Base-by-base conservation (phyloP, 768 basidiomycete species). In the Serendipita sp. region DNA sequence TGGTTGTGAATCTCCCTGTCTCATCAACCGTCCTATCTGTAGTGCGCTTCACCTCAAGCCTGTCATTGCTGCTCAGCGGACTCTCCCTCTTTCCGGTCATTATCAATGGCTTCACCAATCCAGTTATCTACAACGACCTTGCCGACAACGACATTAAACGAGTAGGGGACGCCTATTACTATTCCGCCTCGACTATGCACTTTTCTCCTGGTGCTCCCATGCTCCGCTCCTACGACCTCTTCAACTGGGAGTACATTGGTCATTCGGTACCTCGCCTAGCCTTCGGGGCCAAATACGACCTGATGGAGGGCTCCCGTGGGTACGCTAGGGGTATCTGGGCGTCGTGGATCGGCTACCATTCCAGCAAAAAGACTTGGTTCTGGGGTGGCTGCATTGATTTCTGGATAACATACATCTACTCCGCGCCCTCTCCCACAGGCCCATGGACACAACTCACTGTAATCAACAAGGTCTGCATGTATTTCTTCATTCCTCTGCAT, bases 251-350 rank as follows among this genome's bases (percentile, higher is more conserved):
- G 13, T 63, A 45, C 36, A 45, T 66, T n/a, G 65, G 63, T 10
- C 44, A 66, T 28, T 44, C 64, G 11, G 65, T 66, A 23, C 63
- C 65, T 11, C 44, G 30, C 23, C 60, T 66, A 4, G 46, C 63
- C 65, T 66, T 47, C 32, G 65, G 65, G 3, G 18, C 16, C n/a
- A 48, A 15, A 5, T 34, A 66, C 44, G 45, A 35, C 23, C 45
- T 66, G n/a, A 58, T 11, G 8, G 23, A 23, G 8, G 63, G 63
- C 30, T 51, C n/a, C n/a, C 54, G 23, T 5, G 65, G 62, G n/a
- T 64, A 66, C 63, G 60, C 63, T 23, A 7, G 44, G 60, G 65
- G 63, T 32, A 48, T 66, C 45, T 66, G 44, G 38, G 65, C 65
- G 8, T 66, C 65, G 15, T 66, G 41, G 41, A 63, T 65, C 44